Evolutionary conservation across 371 early-diverging fungal species (phyloP).

Genomic region (Haplosporangium sp.): DNA sequence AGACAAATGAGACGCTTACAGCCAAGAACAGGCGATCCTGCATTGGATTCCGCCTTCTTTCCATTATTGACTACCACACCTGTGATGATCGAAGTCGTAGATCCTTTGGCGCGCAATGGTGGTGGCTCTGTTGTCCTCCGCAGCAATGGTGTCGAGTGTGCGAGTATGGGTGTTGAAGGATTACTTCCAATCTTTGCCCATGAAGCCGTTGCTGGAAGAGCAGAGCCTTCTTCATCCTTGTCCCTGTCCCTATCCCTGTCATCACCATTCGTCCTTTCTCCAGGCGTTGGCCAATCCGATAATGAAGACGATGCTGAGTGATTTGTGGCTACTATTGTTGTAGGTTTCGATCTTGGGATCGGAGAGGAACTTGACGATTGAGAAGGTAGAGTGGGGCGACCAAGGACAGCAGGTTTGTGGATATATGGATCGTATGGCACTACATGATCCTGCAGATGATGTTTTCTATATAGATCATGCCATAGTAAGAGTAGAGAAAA

Average conservation of each 20-base stretch:
- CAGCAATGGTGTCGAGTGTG: conserved; percentile 55
- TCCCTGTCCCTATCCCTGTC: conserved; percentile 33
- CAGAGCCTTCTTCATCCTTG: conserved; percentile 56
- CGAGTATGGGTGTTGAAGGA: conserved; percentile 63
- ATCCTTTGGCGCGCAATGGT: conserved; percentile 47
- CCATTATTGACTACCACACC: conserved; percentile 51
- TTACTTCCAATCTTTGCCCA: conserved; percentile 68
- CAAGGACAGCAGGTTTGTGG: conserved; percentile 30
- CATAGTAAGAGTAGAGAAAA: not conserved
- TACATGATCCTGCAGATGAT: conserved; percentile 68
- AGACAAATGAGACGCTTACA: conserved; percentile 22
- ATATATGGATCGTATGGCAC: conserved; percentile 41
- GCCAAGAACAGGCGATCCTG: conserved; percentile 15
- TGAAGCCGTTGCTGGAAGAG: conserved; percentile 73
- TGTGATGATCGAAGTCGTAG: conserved; percentile 62
- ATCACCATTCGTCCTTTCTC: conserved; percentile 21
- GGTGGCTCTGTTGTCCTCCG: conserved; percentile 55
- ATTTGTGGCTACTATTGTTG: conserved; percentile 32
- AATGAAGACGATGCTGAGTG: conserved; percentile 49
- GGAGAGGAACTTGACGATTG: conserved; percentile 32
- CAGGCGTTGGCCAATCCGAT: conserved; percentile 53
- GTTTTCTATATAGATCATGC: conserved; percentile 56
- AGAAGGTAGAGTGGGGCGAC: conserved; percentile 33
- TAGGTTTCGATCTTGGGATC: conserved; percentile 49
- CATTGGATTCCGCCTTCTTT: conserved; percentile 24